Evolutionary conservation across 257 asterid genomes (phyloP).

Genomic region (Solanum peruvianum): DNA sequence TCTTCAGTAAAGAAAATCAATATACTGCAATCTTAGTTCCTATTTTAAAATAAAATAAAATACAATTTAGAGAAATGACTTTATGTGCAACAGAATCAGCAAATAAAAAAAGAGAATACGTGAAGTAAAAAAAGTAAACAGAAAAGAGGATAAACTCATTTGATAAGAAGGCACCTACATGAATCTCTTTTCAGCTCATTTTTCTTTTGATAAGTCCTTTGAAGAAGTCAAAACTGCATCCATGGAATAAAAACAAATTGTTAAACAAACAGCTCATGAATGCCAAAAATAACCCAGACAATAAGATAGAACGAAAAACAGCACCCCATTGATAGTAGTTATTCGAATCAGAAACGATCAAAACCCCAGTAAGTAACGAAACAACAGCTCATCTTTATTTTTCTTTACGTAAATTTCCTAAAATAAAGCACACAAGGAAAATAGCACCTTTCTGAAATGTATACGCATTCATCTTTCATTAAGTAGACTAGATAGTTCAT

Average conservation of each 20-base stretch:
- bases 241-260: constrained; percentile 10
- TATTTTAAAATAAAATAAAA: neutral
- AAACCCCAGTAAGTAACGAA: neutral
- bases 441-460: neutral
- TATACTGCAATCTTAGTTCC: neutral
- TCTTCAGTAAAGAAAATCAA: neutral
- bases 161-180: neutral
- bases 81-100: neutral
- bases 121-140: neutral
- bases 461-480: neutral
- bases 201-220: constrained; percentile 69
- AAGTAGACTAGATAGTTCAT: neutral
- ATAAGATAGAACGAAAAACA: neutral
- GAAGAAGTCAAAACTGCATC: constrained; percentile 81
- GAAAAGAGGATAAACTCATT: neutral
- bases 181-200: constrained; percentile 24
- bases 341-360: neutral
- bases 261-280: neutral
- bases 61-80: neutral
- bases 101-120: neutral
- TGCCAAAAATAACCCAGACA: neutral
- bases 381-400: neutral
- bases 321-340: neutral
- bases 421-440: neutral
- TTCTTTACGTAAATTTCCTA: neutral